Evolutionary conservation across 495 filamentous ascomycete species (phyloP).

Genomic region (Penicillium lividum): DNA sequence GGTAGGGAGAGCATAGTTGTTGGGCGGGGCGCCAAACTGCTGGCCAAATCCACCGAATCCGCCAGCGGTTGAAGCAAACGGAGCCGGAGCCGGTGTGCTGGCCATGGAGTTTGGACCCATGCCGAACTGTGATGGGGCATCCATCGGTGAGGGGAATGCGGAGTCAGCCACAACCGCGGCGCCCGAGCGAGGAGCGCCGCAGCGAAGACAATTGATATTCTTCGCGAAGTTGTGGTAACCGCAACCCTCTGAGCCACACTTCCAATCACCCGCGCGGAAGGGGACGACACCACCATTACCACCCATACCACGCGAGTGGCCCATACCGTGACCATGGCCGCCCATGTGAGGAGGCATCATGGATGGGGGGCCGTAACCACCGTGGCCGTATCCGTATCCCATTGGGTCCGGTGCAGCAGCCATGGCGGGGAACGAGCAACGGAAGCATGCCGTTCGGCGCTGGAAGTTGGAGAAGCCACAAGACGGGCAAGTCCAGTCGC

Average conservation of each 20-base stretch:
- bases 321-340: slow-evolving; percentile 61
- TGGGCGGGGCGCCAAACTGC: slow-evolving; percentile 84
- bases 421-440: slow-evolving; percentile 95
- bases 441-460: slow-evolving; percentile 96
- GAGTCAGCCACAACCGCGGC: slow-evolving; percentile 94
- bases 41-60: slow-evolving; percentile 78
- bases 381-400: slow-evolving; percentile 75
- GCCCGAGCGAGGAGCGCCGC: slow-evolving; percentile 88
- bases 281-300: slow-evolving; percentile 87
- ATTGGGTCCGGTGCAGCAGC: slow-evolving; percentile 72
- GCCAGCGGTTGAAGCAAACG: slow-evolving; percentile 72
- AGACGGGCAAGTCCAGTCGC: slow-evolving; percentile 98
- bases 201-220: slow-evolving; percentile 96
- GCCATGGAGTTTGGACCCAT: slow-evolving; percentile 78
- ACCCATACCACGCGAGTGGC: slow-evolving; percentile 70
- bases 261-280: slow-evolving; percentile 98
- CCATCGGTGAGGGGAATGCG: slow-evolving; percentile 88
- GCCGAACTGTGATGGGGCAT: slow-evolving; percentile 75
- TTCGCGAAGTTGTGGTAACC: slow-evolving; percentile 99
- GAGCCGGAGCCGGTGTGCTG: slow-evolving; percentile 80
- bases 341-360: slow-evolving; percentile 85
- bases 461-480: slow-evolving; percentile 87
- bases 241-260: slow-evolving; percentile 96
- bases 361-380: slow-evolving; percentile 70
- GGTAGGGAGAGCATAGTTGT: slow-evolving; percentile 89